These are phyloP conservation scores for Aspergillus ustus DNA, from an alignment of 2,329 filamentous ascomycete species.

Conservation along the genomic window DNA sequence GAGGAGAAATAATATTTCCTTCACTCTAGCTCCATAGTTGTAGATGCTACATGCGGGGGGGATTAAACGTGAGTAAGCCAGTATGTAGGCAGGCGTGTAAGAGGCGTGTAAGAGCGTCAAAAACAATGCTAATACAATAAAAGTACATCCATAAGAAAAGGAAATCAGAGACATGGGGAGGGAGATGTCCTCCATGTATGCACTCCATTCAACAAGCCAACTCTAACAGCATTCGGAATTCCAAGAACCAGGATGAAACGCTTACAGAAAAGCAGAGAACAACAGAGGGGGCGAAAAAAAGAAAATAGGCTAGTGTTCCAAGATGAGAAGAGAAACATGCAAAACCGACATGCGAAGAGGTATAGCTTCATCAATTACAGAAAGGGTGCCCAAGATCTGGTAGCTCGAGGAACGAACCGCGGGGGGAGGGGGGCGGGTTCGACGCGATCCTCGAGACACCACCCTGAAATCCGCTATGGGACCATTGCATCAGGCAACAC, in stretches of 20 bases:
- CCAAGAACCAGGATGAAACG: slow-evolving; percentile 10
- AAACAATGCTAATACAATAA: slow-evolving; percentile 2
- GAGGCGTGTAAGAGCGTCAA: too few relatives aligned
- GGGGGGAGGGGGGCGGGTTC: too few relatives aligned
- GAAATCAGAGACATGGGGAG: neutral
- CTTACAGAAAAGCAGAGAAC: neutral
- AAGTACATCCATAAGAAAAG: neutral
- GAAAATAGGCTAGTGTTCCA: slow-evolving; percentile 23
- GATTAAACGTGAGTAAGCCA: neutral
- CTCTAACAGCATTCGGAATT: neutral
- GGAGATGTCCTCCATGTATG: slow-evolving; percentile 1
- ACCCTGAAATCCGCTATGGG: too few relatives aligned
- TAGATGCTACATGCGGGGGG: too few relatives aligned
- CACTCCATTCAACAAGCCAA: slow-evolving; percentile 7
- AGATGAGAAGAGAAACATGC: slow-evolving; percentile 10
- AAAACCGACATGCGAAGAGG: slow-evolving; percentile 11
- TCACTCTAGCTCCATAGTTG: too few relatives aligned
- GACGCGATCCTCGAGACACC: too few relatives aligned
- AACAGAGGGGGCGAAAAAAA: neutral
- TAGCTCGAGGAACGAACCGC: slow-evolving; percentile 4
- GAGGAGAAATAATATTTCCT: too few relatives aligned
- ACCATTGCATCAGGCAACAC: too few relatives aligned
- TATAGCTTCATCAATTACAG: slow-evolving; percentile 1
- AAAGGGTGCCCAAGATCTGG: neutral
- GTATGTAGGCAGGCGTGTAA: neutral